These are phyloP conservation scores for Chlorella sp. DNA, from an alignment of 139 green algal species.

Conservation along the genomic window DNA sequence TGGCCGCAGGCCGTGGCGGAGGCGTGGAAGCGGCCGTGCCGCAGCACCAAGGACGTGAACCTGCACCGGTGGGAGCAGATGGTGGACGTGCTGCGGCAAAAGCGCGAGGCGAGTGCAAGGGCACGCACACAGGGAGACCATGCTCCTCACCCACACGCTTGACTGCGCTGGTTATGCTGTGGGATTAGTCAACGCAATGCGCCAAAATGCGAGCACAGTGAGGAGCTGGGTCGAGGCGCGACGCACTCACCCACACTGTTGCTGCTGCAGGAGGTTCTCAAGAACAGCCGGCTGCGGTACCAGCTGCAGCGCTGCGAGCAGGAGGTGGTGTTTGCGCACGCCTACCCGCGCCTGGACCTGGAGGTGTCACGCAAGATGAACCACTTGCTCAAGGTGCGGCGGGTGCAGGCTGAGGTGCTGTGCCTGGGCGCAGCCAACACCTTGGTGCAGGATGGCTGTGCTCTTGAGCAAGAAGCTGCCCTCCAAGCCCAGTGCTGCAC, in stretches of 20 bases:
- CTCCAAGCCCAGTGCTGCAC: no score
- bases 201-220: no score
- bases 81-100: constrained; percentile 11
- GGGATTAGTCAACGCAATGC: neutral
- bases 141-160: no score
- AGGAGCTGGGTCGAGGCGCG: no score
- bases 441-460: neutral
- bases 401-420: neutral
- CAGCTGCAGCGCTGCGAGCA: constrained; percentile 15
- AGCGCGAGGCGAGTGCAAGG: no score
- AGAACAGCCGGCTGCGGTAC: neutral
- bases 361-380: constrained; percentile 99
- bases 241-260: no score
- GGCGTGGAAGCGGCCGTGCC: neutral
- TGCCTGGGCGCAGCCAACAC: neutral
- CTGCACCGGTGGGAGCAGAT: constrained; percentile 33
- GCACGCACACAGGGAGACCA: no score
- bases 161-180: neutral
- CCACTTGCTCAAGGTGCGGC: constrained; percentile 91
- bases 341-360: constrained; percentile 93
- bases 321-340: constrained; percentile 73
- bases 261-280: neutral
- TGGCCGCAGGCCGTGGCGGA: neutral
- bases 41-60: constrained; percentile 14
- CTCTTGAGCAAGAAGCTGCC: no score